Conservation (phyloP, 177 flowering plant genomes). For the Vitis hybrid region DNA sequence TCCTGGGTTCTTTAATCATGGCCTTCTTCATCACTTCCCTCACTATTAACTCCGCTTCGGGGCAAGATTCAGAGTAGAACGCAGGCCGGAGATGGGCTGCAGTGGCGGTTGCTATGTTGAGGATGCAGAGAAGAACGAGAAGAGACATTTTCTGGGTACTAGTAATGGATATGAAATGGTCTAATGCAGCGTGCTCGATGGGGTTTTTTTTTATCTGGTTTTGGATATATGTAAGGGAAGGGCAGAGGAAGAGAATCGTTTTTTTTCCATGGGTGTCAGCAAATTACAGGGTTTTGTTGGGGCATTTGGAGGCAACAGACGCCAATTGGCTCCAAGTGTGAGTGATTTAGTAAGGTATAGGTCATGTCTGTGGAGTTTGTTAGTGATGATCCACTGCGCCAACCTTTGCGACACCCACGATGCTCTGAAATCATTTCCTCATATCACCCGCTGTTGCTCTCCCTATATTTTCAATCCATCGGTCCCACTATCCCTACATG, state of each 20-base stretch:
- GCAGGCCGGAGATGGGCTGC: constrained; percentile 42
- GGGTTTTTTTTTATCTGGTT: too few species aligned
- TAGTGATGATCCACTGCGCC: not conserved
- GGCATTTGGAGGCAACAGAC: not conserved
- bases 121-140: constrained; percentile 11
- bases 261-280: not conserved
- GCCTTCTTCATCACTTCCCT: constrained; percentile 48
- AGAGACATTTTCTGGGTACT: constrained; percentile 14
- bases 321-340: not conserved
- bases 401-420: constrained; percentile 6
- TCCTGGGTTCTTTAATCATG: constrained; percentile 56
- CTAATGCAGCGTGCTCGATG: too few species aligned
- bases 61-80: constrained; percentile 60
- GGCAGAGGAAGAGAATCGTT: not conserved
- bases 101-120: constrained; percentile 6
- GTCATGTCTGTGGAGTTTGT: not conserved
- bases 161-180: not conserved
- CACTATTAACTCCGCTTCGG: constrained; percentile 56
- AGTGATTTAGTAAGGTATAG: not conserved
- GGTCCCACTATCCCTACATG: too few species aligned
- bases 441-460: too few species aligned
- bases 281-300: not conserved
- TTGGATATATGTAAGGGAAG: not conserved
- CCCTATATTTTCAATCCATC: too few species aligned
- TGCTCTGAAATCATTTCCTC: not conserved